A percentile compares a stretch with the other conserved stretches of the same genome.
Evolutionary conservation across 176 grass and related monocot genomes (phyloP).

Genomic region (Elaeis guineensis): DNA sequence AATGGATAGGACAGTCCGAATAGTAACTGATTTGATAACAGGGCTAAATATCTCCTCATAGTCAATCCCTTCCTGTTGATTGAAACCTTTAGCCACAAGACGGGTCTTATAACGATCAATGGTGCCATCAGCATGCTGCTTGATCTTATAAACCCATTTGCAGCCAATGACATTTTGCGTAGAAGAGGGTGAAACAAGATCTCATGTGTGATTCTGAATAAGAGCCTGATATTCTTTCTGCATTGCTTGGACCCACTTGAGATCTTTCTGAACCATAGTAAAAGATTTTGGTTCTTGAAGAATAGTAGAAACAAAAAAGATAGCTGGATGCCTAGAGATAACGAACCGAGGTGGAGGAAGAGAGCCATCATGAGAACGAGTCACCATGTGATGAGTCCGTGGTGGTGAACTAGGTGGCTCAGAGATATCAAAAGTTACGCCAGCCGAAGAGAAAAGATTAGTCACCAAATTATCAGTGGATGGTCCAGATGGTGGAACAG

Average conservation of each 20-base stretch:
- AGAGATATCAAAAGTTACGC: no score
- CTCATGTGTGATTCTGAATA: background rate
- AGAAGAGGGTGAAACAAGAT: background rate
- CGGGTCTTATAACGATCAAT: background rate
- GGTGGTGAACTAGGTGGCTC: no score
- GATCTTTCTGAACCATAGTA: no score
- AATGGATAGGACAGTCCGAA: background rate
- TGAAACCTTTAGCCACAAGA: background rate
- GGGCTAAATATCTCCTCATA: constrained; percentile 5
- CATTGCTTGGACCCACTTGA: background rate
- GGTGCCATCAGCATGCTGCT: background rate
- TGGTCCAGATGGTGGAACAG: no score
- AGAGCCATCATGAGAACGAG: no score
- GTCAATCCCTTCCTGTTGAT: background rate
- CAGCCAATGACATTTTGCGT: background rate
- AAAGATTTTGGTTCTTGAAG: no score
- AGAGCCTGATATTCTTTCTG: background rate
- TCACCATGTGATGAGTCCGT: no score
- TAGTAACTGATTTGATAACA: background rate
- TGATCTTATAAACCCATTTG: background rate
- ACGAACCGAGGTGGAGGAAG: no score
- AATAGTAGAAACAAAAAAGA: no score
- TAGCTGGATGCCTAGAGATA: no score
- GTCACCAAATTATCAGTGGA: no score
- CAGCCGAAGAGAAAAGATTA: no score